phyloP scores from a whole-genome alignment of 2,329 filamentous ascomycete species.

The Exophiala mesophila region DNA sequence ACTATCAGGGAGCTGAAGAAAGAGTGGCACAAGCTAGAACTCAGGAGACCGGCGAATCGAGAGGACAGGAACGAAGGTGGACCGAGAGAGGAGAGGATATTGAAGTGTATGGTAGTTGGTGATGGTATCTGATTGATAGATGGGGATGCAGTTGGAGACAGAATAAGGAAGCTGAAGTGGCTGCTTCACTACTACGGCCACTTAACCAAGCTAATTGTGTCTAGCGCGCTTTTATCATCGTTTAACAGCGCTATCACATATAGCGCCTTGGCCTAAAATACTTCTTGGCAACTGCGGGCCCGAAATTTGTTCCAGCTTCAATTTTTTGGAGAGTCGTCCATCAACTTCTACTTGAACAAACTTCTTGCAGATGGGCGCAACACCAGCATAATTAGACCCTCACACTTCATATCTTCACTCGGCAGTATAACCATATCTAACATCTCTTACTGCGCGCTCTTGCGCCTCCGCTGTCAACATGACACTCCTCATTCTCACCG shows the following conservation, averaged over 20 bases:
- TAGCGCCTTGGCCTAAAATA: not conserved
- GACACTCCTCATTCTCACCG: constrained; percentile 88
- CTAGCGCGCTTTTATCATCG: not conserved
- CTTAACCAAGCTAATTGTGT: not conserved
- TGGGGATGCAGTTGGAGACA: no score
- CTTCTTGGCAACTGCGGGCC: constrained; percentile 2
- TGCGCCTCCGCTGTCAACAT: constrained; percentile 47
- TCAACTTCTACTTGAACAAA: not conserved
- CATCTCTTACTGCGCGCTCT: not conserved
- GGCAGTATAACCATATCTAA: not conserved
- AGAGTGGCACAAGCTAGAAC: no score
- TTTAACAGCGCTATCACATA: not conserved
- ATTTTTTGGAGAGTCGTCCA: constrained; percentile 4
- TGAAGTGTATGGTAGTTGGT: no score
- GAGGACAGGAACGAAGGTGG: no score
- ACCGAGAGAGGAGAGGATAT: no score
- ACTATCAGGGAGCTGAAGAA: no score
- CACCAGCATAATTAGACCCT: not conserved
- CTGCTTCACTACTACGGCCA: no score
- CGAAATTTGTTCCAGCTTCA: constrained; percentile 2
- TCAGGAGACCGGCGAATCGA: no score
- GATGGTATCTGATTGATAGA: no score
- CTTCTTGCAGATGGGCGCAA: constrained; percentile 5
- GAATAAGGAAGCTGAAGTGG: no score
- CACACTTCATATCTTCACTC: not conserved